A percentile compares a stretch with the other conserved stretches of the same genome.
Evolutionary conservation across 768 basidiomycete genomes (phyloP).

Genomic region (Russula foetens): DNA sequence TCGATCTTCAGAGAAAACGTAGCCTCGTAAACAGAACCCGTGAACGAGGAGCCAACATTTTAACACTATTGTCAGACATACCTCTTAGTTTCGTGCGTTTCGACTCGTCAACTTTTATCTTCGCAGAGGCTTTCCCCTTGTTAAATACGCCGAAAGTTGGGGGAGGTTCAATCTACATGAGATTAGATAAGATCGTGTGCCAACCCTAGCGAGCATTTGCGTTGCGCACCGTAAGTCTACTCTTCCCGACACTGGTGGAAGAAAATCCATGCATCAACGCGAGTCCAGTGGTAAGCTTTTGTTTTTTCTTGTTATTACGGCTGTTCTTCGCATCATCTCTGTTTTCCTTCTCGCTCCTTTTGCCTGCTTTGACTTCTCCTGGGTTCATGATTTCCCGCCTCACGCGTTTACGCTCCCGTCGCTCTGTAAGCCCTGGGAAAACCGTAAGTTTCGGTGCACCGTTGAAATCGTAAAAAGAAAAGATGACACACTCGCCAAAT

Average conservation of each 20-base stretch:
- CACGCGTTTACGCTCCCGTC: slow-evolving; percentile 53
- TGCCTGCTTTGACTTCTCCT: slow-evolving; percentile 3
- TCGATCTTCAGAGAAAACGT: slow-evolving; percentile 22
- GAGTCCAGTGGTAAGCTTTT: slow-evolving; percentile 39
- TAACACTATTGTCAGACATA: background rate
- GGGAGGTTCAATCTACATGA: slow-evolving; percentile 37
- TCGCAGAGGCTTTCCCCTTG: slow-evolving; percentile 55
- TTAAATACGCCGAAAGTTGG: slow-evolving; percentile 49
- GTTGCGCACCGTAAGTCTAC: slow-evolving; percentile 49
- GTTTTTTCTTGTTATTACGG: slow-evolving; percentile 23
- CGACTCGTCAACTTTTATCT: slow-evolving; percentile 26
- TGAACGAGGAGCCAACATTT: background rate
- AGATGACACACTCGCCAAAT: slow-evolving; percentile 28
- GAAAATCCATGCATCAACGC: slow-evolving; percentile 63
- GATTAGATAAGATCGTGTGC: background rate
- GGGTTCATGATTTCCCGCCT: slow-evolving; percentile 18
- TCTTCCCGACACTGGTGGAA: slow-evolving; percentile 52
- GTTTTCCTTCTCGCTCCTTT: slow-evolving; percentile 15
- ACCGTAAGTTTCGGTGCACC: background rate
- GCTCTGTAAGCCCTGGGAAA: slow-evolving; percentile 49
- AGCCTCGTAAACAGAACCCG: slow-evolving; percentile 5
- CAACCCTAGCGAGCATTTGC: slow-evolving; percentile 13
- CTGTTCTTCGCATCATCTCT: slow-evolving; percentile 18
- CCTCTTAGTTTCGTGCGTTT: slow-evolving; percentile 26
- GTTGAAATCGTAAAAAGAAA: background rate